A percentile compares a stretch with the other conserved stretches of the same genome.
Conservation (phyloP, 768 basidiomycete genomes). For the Punctularia strigosozonata region DNA sequence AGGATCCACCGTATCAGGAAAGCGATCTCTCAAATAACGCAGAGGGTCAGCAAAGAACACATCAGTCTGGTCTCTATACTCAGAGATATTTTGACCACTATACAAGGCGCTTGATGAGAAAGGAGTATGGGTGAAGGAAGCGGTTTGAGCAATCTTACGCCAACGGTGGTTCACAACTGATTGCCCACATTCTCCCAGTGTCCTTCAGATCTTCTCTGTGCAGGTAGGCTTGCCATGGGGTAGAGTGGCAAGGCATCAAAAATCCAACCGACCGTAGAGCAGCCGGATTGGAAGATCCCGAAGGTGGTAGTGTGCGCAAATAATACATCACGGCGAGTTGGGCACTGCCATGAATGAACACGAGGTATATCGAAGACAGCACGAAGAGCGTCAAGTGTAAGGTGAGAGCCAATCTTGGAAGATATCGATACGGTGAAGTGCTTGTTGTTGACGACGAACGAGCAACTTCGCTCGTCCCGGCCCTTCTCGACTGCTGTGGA, state of each 20-base stretch:
- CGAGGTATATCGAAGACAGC: slow-evolving; percentile 55
- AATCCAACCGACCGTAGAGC: slow-evolving; percentile 55
- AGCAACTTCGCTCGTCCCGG: too few species aligned
- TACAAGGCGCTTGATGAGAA: slow-evolving; percentile 6
- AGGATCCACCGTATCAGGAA: slow-evolving; percentile 52
- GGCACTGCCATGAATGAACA: slow-evolving; percentile 67
- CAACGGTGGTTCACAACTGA: slow-evolving; percentile 90
- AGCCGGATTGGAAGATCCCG: slow-evolving; percentile 35
- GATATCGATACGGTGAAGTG: too few species aligned
- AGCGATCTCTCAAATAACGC: slow-evolving; percentile 50
- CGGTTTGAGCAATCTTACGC: slow-evolving; percentile 36
- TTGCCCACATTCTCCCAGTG: slow-evolving; percentile 55
- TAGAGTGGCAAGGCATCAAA: slow-evolving; percentile 95
- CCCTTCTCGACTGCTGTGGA: slow-evolving; percentile 8
- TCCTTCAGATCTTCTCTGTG: slow-evolving; percentile 56
- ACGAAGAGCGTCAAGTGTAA: too few species aligned
- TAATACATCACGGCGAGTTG: slow-evolving; percentile 69
- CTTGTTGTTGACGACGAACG: too few species aligned
- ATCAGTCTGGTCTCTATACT: slow-evolving; percentile 72
- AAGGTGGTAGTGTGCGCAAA: too few species aligned
- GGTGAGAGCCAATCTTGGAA: too few species aligned
- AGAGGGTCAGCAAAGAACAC: slow-evolving; percentile 69
- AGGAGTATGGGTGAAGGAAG: not conserved
- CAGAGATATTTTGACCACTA: slow-evolving; percentile 37
- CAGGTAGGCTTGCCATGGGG: slow-evolving; percentile 82